Evolutionary conservation across 2,329 filamentous ascomycete genomes (phyloP).

Genomic region (Cercospora sp.): DNA sequence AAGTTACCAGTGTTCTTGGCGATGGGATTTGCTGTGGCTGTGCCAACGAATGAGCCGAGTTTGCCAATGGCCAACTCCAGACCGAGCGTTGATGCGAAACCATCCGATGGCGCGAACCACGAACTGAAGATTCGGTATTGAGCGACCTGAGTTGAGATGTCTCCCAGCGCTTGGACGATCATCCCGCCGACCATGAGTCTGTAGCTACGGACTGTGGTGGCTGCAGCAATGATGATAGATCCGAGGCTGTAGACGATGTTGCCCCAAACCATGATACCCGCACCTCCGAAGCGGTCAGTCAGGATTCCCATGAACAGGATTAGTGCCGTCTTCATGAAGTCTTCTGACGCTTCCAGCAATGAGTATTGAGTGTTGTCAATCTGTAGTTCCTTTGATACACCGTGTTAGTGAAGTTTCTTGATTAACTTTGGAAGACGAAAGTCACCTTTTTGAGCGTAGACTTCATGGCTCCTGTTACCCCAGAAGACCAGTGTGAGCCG

Average conservation of each 20-base stretch:
- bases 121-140: slow-evolving; percentile 67
- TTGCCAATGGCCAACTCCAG: slow-evolving; percentile 63
- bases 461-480: slow-evolving; percentile 63
- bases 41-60: slow-evolving; percentile 62
- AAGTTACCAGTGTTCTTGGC: slow-evolving; percentile 61
- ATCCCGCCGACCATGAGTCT: slow-evolving; percentile 62
- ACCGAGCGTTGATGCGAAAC: slow-evolving; percentile 62
- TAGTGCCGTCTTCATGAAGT: slow-evolving; percentile 62
- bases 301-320: slow-evolving; percentile 58
- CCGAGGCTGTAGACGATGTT: slow-evolving; percentile 61
- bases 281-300: slow-evolving; percentile 61
- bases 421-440: not conserved
- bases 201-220: slow-evolving; percentile 58
- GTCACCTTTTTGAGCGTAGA: slow-evolving; percentile 58
- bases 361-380: slow-evolving; percentile 63
- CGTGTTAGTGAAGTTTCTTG: not conserved
- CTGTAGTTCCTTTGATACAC: slow-evolving; percentile 45
- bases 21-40: slow-evolving; percentile 62
- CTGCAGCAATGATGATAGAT: slow-evolving; percentile 60
- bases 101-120: slow-evolving; percentile 63
- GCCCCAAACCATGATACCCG: slow-evolving; percentile 61
- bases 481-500: slow-evolving; percentile 61
- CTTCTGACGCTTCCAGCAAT: slow-evolving; percentile 60
- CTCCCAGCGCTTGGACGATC: slow-evolving; percentile 59
- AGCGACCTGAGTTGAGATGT: slow-evolving; percentile 64